phyloP scores from a whole-genome alignment of 352 stramenopile species.

The Stephanocyclus meneghinianus region DNA sequence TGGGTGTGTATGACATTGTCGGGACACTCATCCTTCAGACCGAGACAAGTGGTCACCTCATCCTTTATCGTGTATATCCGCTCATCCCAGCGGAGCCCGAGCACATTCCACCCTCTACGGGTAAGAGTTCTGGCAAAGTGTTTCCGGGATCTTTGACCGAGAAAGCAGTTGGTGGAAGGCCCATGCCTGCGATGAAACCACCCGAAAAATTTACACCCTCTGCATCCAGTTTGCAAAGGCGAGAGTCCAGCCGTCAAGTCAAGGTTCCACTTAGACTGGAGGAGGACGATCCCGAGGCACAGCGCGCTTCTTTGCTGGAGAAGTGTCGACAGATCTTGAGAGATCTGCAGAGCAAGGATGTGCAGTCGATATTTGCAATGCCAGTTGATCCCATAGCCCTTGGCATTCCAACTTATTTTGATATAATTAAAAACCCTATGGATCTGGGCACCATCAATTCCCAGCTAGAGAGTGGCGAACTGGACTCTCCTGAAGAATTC shows the following conservation, averaged over 20 bases:
- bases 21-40: constrained; percentile 74
- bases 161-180: constrained; percentile 32
- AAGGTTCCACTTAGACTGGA: constrained; percentile 73
- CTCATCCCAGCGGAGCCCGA: constrained; percentile 3
- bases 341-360: constrained; percentile 68
- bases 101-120: constrained; percentile 1
- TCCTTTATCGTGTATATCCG: constrained; percentile 77
- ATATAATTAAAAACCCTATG: constrained; percentile 96
- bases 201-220: constrained; percentile 45
- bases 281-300: constrained; percentile 76
- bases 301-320: constrained; percentile 65
- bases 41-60: constrained; percentile 69
- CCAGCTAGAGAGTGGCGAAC: constrained; percentile 89
- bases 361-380: constrained; percentile 84
- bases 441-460: constrained; percentile 92
- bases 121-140: constrained; percentile 30
- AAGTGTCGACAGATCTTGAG: constrained; percentile 73
- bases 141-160: constrained; percentile 47
- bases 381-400: constrained; percentile 92
- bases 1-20: constrained; percentile 74
- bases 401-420: constrained; percentile 92
- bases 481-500: constrained; percentile 88
- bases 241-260: constrained; percentile 68
- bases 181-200: constrained; percentile 41
- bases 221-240: constrained; percentile 46